phyloP scores from a whole-genome alignment of 495 filamentous ascomycete species.

The Xylaria flabelliformis region DNA sequence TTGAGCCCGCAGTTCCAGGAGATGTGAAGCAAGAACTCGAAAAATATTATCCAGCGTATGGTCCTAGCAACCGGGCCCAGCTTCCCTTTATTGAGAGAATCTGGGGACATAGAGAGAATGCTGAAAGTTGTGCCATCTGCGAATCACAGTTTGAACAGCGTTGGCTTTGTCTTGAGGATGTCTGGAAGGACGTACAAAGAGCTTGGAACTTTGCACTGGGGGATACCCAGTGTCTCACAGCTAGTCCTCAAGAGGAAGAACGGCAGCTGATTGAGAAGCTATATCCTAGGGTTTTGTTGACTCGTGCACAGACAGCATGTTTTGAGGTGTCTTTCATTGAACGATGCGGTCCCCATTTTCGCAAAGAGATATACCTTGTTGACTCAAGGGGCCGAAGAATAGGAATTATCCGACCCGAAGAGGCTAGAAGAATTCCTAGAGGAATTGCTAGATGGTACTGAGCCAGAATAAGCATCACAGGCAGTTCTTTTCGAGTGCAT shows the following conservation, averaged over 20 bases:
- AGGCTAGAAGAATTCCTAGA: background rate
- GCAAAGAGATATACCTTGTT: background rate
- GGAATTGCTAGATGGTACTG: too few species aligned
- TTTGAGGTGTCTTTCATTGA: background rate
- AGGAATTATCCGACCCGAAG: background rate
- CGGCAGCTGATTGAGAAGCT: background rate
- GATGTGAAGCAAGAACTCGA: constrained; percentile 10
- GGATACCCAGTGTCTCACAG: background rate
- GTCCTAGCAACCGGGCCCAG: background rate
- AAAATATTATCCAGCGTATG: background rate
- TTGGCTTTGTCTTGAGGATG: background rate
- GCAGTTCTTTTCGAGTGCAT: background rate
- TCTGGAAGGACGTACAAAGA: constrained; percentile 4
- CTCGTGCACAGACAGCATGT: constrained; percentile 18
- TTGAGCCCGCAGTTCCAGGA: constrained; percentile 12
- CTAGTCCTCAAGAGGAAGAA: too few species aligned
- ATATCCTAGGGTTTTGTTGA: constrained; percentile 2
- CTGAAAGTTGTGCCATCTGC: background rate
- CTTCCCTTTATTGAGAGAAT: constrained; percentile 2
- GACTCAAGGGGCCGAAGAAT: constrained; percentile 1
- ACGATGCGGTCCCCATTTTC: background rate
- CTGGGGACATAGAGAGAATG: background rate
- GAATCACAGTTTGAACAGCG: constrained; percentile 3
- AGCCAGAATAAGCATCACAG: background rate
- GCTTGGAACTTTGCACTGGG: background rate